phyloP scores from a whole-genome alignment of 2,329 filamentous ascomycete genomes.

The Colletotrichum sp. region DNA sequence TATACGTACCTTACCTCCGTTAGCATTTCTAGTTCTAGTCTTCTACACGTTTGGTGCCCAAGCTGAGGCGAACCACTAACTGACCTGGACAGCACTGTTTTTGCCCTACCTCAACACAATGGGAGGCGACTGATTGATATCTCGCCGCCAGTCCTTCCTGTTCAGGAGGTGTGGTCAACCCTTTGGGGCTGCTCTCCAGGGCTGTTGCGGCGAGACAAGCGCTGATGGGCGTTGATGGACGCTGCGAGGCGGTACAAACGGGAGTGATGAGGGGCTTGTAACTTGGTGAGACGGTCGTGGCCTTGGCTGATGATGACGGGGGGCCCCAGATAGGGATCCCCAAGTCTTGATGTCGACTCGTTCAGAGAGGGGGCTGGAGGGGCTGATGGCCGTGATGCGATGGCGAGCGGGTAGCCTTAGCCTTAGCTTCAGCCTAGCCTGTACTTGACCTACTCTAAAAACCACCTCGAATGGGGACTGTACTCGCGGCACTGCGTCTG shows the following conservation, averaged over 20 bases:
- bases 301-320: slow-evolving; percentile 18
- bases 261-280: not conserved
- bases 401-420: slow-evolving; percentile 2
- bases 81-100: not conserved
- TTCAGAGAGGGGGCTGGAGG: not conserved
- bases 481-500: not conserved
- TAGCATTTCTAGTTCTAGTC: not conserved
- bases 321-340: not conserved
- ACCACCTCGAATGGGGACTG: not conserved
- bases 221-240: not conserved
- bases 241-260: slow-evolving; percentile 1
- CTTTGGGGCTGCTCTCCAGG: not conserved
- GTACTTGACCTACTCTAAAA: not conserved
- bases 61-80: not conserved
- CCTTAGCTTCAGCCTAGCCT: not conserved
- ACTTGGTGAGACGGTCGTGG: slow-evolving; percentile 12
- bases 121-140: not conserved
- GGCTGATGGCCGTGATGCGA: not conserved
- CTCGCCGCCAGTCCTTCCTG: not conserved
- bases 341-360: not conserved
- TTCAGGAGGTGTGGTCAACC: slow-evolving; percentile 3
- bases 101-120: not conserved
- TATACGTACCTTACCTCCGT: not conserved
- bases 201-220: not conserved
- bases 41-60: not conserved